phyloP scores from a whole-genome alignment of 116 monocot genomes.

The Posidonia oceanica region DNA sequence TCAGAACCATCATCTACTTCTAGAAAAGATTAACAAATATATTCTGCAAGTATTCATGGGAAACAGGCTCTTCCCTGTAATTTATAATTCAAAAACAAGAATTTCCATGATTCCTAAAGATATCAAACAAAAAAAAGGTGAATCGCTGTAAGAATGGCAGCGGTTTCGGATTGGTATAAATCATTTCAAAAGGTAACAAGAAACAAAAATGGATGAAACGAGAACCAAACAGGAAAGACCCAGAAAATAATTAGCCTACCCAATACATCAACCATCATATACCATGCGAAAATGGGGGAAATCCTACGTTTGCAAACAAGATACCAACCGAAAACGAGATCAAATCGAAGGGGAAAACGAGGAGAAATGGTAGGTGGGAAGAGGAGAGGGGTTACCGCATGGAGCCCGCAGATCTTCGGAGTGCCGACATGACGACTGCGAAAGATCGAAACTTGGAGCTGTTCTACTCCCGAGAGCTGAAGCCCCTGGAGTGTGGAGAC shows the following conservation, averaged over 20 bases:
- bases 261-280: not conserved
- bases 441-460: conserved; percentile 40
- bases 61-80: not conserved
- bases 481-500: too few relatives aligned
- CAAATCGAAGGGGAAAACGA: not conserved
- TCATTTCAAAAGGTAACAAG: too few relatives aligned
- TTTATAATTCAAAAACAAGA: not conserved
- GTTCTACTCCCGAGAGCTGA: too few relatives aligned
- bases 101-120: too few relatives aligned
- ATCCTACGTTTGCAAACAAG: not conserved
- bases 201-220: too few relatives aligned
- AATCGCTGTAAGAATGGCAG: too few relatives aligned
- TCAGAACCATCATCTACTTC: not conserved
- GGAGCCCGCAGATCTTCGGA: not conserved
- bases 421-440: not conserved
- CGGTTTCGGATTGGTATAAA: too few relatives aligned
- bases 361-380: not conserved
- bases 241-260: too few relatives aligned
- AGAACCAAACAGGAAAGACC: too few relatives aligned
- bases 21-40: too few relatives aligned
- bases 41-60: not conserved
- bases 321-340: not conserved
- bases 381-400: not conserved
- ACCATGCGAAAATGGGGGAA: not conserved
- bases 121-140: too few relatives aligned